Base-by-base conservation (phyloP, 2,329 filamentous ascomycete genomes). In the Ilyonectria destructans region DNA sequence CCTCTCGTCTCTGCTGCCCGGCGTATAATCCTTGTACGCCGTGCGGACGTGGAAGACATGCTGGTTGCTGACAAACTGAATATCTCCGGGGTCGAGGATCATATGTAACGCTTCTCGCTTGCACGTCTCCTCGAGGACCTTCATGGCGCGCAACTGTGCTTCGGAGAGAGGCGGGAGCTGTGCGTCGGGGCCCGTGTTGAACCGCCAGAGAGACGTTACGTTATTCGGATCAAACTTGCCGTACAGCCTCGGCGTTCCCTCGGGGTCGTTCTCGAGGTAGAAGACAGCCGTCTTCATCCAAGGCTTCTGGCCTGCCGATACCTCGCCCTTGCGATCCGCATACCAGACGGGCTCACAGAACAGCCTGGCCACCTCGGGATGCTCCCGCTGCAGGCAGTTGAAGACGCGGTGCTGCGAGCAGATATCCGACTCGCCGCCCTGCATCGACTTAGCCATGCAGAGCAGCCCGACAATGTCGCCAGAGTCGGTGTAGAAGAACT, bases 221-320 rank as follows among this genome's bases (percentile, higher is more conserved):
- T 92, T 97, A 86, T 97, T 97, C 1, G 95, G 95, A 78, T 97
- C 95, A 90, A 92, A 97, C 86, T 97, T 97, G 80, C 89, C 91
- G 82, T 77, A 77, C 15, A 77, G 37, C 17, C 75, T 13, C 75
- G 74, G 40, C 15, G 37, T 40, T 40, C 87, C 87, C 74, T 90
- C 86, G 6, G 88, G 87, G 8, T 86, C 89, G 6, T 88, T 89
- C 83, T 97, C 93, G 6, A 95, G 84, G 79, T 95, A 97, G 74
- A 96, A 89, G n/a, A 97, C 89, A 10, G 89, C 86, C 33, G 91
- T 89, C 48, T 87, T 85, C 75, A 94, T 93, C 82, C 90, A 97
- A 64, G 91, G 90, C 62, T 95, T 89, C 80, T 97, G 87, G 15
- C 93, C 94, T 17, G 85, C 83, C 26, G 90, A 93, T 1, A 89